phyloP scores from a whole-genome alignment of 2,329 filamentous ascomycete genomes.

The Penicillium sclerotiorum region DNA sequence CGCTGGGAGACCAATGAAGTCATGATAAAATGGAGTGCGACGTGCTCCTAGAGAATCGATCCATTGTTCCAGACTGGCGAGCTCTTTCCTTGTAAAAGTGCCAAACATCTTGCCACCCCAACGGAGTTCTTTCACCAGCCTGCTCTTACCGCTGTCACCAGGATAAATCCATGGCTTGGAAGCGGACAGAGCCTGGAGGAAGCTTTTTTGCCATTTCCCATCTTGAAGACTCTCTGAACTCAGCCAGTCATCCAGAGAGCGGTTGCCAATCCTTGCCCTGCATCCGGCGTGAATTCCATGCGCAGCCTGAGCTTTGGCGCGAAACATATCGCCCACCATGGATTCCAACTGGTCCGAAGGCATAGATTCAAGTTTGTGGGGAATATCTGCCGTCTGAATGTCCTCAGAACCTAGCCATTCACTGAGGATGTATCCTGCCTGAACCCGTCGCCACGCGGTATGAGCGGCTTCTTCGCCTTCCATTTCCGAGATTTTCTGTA shows the following conservation, averaged over 20 bases:
- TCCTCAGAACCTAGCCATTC: conserved; percentile 17
- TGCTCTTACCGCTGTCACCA: conserved; percentile 45
- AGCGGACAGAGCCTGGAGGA: conserved; percentile 40
- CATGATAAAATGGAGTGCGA: conserved; percentile 5
- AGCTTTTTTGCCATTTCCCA: conserved; percentile 35
- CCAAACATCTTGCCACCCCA: conserved; percentile 57
- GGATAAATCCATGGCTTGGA: conserved; percentile 46
- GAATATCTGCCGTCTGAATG: background rate
- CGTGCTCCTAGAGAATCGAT: conserved; percentile 38
- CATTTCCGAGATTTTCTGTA: conserved; percentile 31
- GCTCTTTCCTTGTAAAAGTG: conserved; percentile 50
- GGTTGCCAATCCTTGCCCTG: conserved; percentile 42
- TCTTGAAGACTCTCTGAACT: conserved; percentile 35
- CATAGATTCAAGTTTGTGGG: background rate
- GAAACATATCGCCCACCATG: conserved; percentile 38
- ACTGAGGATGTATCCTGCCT: conserved; percentile 47
- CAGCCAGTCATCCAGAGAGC: conserved; percentile 46
- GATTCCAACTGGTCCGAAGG: conserved; percentile 17
- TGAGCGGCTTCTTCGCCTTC: conserved; percentile 34
- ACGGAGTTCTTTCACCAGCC: conserved; percentile 45
- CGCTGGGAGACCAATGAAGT: background rate
- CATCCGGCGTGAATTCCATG: conserved; percentile 47
- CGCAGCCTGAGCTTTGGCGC: conserved; percentile 42
- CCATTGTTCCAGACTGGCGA: conserved; percentile 42
- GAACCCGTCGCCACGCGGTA: conserved; percentile 45